Evolutionary conservation across 805 yeast genomes (phyloP).

Genomic region (Yarrowia sp.): DNA sequence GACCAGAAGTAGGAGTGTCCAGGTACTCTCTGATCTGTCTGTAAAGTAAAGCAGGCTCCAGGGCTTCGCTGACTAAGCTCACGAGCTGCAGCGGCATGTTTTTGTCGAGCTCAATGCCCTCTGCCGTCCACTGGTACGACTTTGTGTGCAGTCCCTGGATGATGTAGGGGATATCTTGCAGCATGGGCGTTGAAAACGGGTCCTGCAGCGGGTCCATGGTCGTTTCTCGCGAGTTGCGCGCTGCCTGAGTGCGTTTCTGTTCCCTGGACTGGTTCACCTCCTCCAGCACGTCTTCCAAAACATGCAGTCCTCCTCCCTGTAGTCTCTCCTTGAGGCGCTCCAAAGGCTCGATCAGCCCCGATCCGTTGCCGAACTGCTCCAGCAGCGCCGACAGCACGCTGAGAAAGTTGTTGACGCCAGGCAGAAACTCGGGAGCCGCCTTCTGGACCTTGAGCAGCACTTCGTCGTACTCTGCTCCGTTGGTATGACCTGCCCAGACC

Average conservation of each 20-base stretch:
- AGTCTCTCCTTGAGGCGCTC: background rate
- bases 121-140: constrained; percentile 29
- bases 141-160: constrained; percentile 37
- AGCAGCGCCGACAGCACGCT: background rate
- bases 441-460: constrained; percentile 1
- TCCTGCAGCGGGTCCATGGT: background rate
- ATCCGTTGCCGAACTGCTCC: constrained; percentile 1
- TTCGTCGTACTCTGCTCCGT: background rate
- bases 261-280: background rate
- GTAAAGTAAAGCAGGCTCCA: constrained; percentile 74
- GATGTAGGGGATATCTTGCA: constrained; percentile 37
- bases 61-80: constrained; percentile 28
- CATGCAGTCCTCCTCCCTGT: background rate
- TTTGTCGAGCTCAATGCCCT: constrained; percentile 5
- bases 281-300: background rate
- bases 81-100: constrained; percentile 28
- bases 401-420: constrained; percentile 10
- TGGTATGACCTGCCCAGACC: constrained; percentile 5
- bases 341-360: background rate
- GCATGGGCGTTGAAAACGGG: background rate
- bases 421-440: background rate
- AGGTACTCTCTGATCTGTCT: constrained; percentile 44
- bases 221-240: background rate
- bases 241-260: background rate
- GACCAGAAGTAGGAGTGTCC: constrained; percentile 39